Conservation (phyloP, 306 rosid species). For the Aeschynomene evenia region DNA sequence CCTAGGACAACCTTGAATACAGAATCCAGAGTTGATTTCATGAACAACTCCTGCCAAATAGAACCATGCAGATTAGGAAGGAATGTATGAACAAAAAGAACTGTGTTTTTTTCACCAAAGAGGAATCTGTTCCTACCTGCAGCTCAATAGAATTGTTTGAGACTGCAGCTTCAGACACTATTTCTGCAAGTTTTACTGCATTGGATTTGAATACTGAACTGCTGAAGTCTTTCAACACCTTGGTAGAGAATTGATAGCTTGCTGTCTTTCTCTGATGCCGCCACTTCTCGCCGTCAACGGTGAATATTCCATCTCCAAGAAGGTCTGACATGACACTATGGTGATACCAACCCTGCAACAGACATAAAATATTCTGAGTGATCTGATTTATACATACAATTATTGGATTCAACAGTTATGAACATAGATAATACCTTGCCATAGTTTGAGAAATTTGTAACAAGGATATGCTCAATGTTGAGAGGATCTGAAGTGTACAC, state of each 20-base stretch:
- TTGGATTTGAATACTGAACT: constrained; percentile 38
- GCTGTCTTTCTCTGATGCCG: constrained; percentile 58
- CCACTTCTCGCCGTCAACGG: constrained; percentile 68
- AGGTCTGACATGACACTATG: constrained; percentile 50
- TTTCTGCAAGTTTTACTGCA: constrained; percentile 52
- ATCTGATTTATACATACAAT: background rate
- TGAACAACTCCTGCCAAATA: constrained; percentile 27
- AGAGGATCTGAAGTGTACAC: constrained; percentile 64
- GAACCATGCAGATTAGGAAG: background rate
- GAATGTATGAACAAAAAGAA: background rate
- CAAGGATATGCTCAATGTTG: constrained; percentile 60
- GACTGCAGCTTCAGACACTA: constrained; percentile 47
- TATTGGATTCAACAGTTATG: background rate
- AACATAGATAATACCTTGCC: constrained; percentile 50
- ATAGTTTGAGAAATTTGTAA: constrained; percentile 52
- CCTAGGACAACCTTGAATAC: constrained; percentile 35
- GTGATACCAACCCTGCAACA: constrained; percentile 54
- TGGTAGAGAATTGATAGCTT: constrained; percentile 65
- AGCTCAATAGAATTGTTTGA: constrained; percentile 43
- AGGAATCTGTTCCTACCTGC: constrained; percentile 33
- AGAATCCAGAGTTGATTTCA: constrained; percentile 36
- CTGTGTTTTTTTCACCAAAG: background rate
- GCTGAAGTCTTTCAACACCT: constrained; percentile 54
- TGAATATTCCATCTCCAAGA: constrained; percentile 69
- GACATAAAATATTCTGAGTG: background rate